Percentiles rank a stretch among this genome's conserved stretches.
phyloP scores from a whole-genome alignment of 2,329 filamentous ascomycete genomes.

The Fusarium verticillioides region DNA sequence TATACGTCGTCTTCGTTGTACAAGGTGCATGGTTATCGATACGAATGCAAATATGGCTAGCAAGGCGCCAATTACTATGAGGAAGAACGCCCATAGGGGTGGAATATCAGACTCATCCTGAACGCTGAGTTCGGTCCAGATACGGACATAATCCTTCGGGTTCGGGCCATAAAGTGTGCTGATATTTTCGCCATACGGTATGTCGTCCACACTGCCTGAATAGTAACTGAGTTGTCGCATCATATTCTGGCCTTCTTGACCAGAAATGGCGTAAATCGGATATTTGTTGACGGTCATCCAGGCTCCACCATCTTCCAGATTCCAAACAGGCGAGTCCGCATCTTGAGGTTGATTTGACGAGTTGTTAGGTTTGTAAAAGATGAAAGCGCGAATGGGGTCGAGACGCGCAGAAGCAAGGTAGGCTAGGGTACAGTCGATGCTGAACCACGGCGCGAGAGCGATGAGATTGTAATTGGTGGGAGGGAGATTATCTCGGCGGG shows the following conservation, averaged over 20 bases:
- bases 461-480: conserved; percentile 77
- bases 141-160: conserved; percentile 67
- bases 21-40: conserved; percentile 78
- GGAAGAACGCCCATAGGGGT: conserved; percentile 82
- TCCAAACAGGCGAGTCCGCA: conserved; percentile 73
- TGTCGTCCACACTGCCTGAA: conserved; percentile 76
- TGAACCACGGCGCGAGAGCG: conserved; percentile 89
- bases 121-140: conserved; percentile 67
- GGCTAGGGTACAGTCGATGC: conserved; percentile 74
- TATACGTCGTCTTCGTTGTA: conserved; percentile 77
- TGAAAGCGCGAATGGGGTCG: conserved; percentile 70
- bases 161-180: conserved; percentile 65
- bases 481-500: conserved; percentile 75
- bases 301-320: conserved; percentile 72
- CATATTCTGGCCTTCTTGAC: conserved; percentile 71
- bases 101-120: conserved; percentile 65
- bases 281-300: conserved; percentile 80
- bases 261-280: conserved; percentile 85
- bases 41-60: conserved; percentile 73
- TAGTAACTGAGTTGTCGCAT: conserved; percentile 80
- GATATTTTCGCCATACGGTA: conserved; percentile 69
- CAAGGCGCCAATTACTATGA: conserved; percentile 77
- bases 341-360: conserved; percentile 71
- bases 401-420: conserved; percentile 73
- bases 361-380: conserved; percentile 71